Evolutionary conservation across 2,329 filamentous ascomycete genomes (phyloP).

Genomic region (Pseudocercospora macadamiae): DNA sequence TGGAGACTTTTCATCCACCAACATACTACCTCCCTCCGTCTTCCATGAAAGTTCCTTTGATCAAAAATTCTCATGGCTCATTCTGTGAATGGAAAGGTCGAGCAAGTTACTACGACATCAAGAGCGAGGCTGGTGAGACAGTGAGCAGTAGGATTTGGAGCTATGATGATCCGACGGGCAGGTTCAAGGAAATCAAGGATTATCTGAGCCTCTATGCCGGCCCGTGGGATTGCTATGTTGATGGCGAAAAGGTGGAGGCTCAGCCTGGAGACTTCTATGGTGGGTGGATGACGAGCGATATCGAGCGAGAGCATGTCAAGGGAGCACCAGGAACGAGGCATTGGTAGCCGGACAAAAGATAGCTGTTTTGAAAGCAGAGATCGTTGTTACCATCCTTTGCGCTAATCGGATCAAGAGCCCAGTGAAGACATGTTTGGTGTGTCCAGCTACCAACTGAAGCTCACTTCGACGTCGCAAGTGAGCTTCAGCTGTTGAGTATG

Average conservation of each 20-base stretch:
- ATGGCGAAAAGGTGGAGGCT: slow-evolving; percentile 61
- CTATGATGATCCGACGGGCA: slow-evolving; percentile 58
- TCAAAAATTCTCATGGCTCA: slow-evolving; percentile 50
- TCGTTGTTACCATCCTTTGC: no score
- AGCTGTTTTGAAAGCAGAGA: background rate
- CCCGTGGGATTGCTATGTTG: slow-evolving; percentile 65
- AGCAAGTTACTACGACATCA: slow-evolving; percentile 61
- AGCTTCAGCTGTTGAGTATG: background rate
- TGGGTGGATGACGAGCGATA: slow-evolving; percentile 65
- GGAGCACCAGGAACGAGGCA: slow-evolving; percentile 47
- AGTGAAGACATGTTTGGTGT: background rate
- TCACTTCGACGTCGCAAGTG: background rate
- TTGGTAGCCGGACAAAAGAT: slow-evolving; percentile 15
- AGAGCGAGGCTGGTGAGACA: slow-evolving; percentile 42
- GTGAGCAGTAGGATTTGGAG: slow-evolving; percentile 61
- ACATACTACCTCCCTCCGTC: slow-evolving; percentile 64
- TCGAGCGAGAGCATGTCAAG: slow-evolving; percentile 55
- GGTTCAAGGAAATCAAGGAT: slow-evolving; percentile 58
- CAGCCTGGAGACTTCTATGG: slow-evolving; percentile 67
- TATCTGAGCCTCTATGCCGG: slow-evolving; percentile 64
- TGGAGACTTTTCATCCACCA: slow-evolving; percentile 66
- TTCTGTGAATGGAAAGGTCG: slow-evolving; percentile 66
- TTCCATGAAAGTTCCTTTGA: slow-evolving; percentile 53
- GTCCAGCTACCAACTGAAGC: background rate
- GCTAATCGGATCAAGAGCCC: no score